Conservation (phyloP, 2,329 filamentous ascomycete species). For the Venturia carpophila region DNA sequence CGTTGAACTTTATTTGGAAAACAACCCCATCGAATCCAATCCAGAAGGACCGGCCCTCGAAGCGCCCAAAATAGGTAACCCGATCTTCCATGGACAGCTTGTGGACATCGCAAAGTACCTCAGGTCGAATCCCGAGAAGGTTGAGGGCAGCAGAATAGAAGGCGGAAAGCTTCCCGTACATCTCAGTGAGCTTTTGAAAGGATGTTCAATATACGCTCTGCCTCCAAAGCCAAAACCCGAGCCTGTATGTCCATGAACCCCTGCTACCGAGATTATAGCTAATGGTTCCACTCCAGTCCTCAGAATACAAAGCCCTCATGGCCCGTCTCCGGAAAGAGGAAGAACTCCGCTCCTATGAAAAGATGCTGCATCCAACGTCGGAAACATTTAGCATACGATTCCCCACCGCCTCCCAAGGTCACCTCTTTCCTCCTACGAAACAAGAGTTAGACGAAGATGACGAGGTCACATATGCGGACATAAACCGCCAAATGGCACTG, state of each 20-base stretch:
- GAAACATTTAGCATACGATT: slow-evolving; percentile 56
- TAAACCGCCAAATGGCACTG: slow-evolving; percentile 73
- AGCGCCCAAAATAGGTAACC: slow-evolving; percentile 50
- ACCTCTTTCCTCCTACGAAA: slow-evolving; percentile 40
- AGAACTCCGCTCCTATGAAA: slow-evolving; percentile 73
- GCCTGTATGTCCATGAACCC: slow-evolving; percentile 48
- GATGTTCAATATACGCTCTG: slow-evolving; percentile 65
- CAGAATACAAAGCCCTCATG: slow-evolving; percentile 85
- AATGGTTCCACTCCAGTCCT: slow-evolving; percentile 44
- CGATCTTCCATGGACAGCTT: slow-evolving; percentile 65
- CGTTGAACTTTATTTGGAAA: slow-evolving; percentile 35
- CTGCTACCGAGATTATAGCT: background rate
- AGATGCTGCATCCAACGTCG: slow-evolving; percentile 60
- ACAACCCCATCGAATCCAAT: slow-evolving; percentile 21
- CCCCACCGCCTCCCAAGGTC: slow-evolving; percentile 46
- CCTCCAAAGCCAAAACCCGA: slow-evolving; percentile 73
- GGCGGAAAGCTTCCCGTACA: slow-evolving; percentile 31
- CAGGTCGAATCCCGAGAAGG: slow-evolving; percentile 16
- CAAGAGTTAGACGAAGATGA: slow-evolving; percentile 41
- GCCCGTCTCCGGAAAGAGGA: slow-evolving; percentile 71
- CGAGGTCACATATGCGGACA: slow-evolving; percentile 60
- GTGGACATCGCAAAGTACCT: slow-evolving; percentile 53
- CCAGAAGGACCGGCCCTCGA: slow-evolving; percentile 43
- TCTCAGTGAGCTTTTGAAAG: slow-evolving; percentile 64
- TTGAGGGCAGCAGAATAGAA: background rate